Evolutionary conservation across 306 rosid species (phyloP).

Genomic region (Castanea mollissima): DNA sequence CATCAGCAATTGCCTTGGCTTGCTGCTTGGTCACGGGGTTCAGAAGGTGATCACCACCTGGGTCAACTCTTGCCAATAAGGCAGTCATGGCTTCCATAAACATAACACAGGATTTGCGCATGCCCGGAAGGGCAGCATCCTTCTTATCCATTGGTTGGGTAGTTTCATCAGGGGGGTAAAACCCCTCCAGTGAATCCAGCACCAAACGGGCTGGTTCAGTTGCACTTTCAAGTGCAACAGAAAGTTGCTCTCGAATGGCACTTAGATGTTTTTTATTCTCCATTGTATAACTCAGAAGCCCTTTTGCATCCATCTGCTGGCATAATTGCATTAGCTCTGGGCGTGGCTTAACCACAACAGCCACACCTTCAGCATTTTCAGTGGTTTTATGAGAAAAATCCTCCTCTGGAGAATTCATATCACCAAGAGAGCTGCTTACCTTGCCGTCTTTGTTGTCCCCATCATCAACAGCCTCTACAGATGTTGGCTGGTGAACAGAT

Average conservation of each 20-base stretch:
- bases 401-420: constrained; percentile 50
- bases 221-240: constrained; percentile 71
- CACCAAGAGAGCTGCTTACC: constrained; percentile 74
- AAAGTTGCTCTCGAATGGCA: constrained; percentile 54
- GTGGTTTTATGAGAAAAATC: constrained; percentile 51
- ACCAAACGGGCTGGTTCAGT: constrained; percentile 60
- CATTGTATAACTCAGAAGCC: constrained; percentile 61
- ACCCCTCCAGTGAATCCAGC: constrained; percentile 83
- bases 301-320: constrained; percentile 71
- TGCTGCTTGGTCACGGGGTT: constrained; percentile 84
- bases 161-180: constrained; percentile 68
- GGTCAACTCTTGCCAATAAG: constrained; percentile 67
- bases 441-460: constrained; percentile 49
- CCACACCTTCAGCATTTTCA: constrained; percentile 55
- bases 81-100: constrained; percentile 69
- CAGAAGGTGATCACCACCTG: constrained; percentile 69
- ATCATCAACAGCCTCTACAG: constrained; percentile 41
- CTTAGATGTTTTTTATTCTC: constrained; percentile 46
- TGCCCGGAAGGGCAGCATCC: constrained; percentile 72
- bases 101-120: constrained; percentile 58
- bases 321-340: constrained; percentile 58
- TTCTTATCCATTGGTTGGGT: constrained; percentile 48
- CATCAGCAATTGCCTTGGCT: constrained; percentile 90
- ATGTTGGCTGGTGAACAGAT: constrained; percentile 37
- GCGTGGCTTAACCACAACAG: constrained; percentile 56